Evolutionary conservation across 768 basidiomycete species (phyloP).

Genomic region (Russula olivacea): DNA sequence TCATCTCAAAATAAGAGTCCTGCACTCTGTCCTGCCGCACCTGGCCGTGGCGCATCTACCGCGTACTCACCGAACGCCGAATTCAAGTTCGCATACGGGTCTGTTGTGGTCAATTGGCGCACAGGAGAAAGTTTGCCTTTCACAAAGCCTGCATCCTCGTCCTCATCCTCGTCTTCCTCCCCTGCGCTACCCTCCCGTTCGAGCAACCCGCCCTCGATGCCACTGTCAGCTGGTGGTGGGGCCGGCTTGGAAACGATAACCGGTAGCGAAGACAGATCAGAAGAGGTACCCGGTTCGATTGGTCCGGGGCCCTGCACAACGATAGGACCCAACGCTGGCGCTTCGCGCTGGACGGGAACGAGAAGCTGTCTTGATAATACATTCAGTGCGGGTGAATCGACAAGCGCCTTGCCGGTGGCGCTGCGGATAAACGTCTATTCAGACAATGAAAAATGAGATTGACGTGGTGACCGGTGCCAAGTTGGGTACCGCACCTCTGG

Average conservation of each 20-base stretch:
- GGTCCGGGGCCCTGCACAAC: constrained; percentile 61
- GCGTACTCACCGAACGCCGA: constrained; percentile 69
- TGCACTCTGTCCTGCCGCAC: constrained; percentile 41
- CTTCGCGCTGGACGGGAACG: constrained; percentile 51
- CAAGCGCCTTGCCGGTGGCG: constrained; percentile 73
- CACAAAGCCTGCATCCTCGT: constrained; percentile 29
- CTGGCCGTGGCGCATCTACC: constrained; percentile 69
- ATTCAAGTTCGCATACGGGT: constrained; percentile 82
- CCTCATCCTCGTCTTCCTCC: constrained; percentile 31
- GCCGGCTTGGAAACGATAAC: constrained; percentile 24
- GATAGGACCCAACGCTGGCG: constrained; percentile 42
- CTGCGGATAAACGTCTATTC: constrained; percentile 87
- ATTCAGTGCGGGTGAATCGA: constrained; percentile 88
- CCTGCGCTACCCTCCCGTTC: constrained; percentile 25
- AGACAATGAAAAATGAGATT: background rate
- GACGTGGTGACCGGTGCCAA: background rate
- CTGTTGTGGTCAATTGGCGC: constrained; percentile 30
- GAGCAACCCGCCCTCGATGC: constrained; percentile 26
- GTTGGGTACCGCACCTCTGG: constrained; percentile 62
- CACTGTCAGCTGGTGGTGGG: constrained; percentile 31
- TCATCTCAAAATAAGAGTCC: constrained; percentile 56
- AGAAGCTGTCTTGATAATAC: constrained; percentile 67
- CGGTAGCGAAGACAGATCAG: constrained; percentile 30
- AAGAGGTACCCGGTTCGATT: constrained; percentile 39
- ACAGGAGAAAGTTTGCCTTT: constrained; percentile 36